Conservation (phyloP, 768 basidiomycete genomes). For the Myochromella boudieri region DNA sequence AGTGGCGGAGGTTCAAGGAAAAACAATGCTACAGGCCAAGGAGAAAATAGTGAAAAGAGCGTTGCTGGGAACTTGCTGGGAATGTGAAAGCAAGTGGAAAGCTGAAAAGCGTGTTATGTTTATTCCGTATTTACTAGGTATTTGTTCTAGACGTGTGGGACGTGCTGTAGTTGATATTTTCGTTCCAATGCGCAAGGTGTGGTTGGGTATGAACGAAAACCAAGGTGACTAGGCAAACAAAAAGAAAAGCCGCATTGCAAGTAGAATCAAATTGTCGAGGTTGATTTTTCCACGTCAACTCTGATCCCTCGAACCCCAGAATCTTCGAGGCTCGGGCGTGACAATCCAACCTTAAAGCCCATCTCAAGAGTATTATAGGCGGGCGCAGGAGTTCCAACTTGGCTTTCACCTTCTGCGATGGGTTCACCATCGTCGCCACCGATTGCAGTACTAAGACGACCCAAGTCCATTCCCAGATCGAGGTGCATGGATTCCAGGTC, state of each 20-base stretch:
- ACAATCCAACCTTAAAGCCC: conserved; percentile 34
- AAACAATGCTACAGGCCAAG: too few relatives aligned
- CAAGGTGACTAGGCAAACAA: conserved; percentile 8
- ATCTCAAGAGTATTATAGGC: conserved; percentile 53
- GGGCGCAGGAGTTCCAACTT: conserved; percentile 50
- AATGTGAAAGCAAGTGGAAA: too few relatives aligned
- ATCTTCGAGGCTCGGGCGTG: conserved; percentile 30
- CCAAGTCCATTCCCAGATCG: conserved; percentile 53
- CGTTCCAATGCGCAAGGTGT: conserved; percentile 3
- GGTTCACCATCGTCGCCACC: conserved; percentile 55
- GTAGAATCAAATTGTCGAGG: conserved; percentile 41
- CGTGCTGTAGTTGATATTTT: conserved; percentile 9
- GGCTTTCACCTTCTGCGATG: conserved; percentile 41
- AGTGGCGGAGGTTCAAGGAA: too few relatives aligned
- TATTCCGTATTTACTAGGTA: conserved; percentile 11
- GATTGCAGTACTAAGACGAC: conserved; percentile 47
- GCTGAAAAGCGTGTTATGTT: background rate
- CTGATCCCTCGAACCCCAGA: conserved; percentile 45
- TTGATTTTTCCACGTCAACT: conserved; percentile 63
- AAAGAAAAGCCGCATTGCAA: conserved; percentile 1
- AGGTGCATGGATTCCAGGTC: conserved; percentile 61
- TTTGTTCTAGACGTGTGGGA: background rate
- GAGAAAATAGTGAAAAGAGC: too few relatives aligned
- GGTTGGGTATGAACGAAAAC: conserved; percentile 1
- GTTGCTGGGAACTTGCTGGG: too few relatives aligned